Conservation (phyloP, 1,284 basidiomycete species). For the Ustilago lituana region DNA sequence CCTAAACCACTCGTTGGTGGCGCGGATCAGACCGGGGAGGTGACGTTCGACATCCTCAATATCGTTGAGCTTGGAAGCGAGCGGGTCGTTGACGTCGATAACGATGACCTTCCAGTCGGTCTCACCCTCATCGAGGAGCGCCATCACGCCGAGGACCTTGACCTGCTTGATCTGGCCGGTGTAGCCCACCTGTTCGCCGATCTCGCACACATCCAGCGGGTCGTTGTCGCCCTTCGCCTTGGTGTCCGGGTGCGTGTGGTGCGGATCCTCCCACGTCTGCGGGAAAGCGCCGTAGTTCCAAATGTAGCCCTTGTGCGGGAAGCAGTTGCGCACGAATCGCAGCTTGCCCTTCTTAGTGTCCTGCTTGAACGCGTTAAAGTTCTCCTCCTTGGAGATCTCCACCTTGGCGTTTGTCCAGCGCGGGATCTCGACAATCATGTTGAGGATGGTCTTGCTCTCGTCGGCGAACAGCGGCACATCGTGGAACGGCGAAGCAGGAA, state of each 20-base stretch:
- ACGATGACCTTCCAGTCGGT: constrained; percentile 71
- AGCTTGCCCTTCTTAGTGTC: constrained; percentile 95
- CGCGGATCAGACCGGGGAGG: constrained; percentile 83
- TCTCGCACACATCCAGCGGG: constrained; percentile 99
- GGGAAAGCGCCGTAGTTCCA: constrained; percentile 78
- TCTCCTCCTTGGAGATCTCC: constrained; percentile 97
- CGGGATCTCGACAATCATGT: constrained; percentile 78
- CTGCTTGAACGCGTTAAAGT: constrained; percentile 99
- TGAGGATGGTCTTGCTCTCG: constrained; percentile 73
- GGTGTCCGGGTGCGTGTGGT: constrained; percentile 88
- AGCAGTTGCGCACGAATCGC: constrained; percentile 98
- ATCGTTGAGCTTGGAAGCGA: constrained; percentile 96
- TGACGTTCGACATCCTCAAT: constrained; percentile 99
- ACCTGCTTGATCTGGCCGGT: constrained; percentile 99
- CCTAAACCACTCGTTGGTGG: constrained; percentile 84
- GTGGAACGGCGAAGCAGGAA: constrained; percentile 66
- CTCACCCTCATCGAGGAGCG: constrained; percentile 72
- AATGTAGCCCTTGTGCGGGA: constrained; percentile 95
- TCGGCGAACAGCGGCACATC: constrained; percentile 67
- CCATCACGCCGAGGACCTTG: constrained; percentile 99
- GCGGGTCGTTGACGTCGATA: constrained; percentile 94
- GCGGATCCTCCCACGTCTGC: constrained; percentile 98
- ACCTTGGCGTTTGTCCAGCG: constrained; percentile 98
- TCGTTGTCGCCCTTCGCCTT: constrained; percentile 99
- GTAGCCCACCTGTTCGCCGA: constrained; percentile 98